Evolutionary conservation across 495 filamentous ascomycete genomes (phyloP), one percentile per base, ranked within the genome.

Genomic region (Neurospora sp.): DNA sequence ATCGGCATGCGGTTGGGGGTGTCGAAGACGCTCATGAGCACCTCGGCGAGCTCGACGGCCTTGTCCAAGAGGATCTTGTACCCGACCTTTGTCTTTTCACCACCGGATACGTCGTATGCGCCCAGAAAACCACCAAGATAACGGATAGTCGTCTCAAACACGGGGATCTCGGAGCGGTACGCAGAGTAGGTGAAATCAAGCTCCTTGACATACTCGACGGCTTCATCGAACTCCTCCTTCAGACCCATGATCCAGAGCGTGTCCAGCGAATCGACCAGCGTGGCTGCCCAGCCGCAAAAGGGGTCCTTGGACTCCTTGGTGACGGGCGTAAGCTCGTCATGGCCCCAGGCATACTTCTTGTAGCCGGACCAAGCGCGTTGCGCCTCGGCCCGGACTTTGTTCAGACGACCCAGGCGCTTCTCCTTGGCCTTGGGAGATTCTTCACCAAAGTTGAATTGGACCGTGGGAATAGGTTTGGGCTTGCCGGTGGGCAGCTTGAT

Each of bases 231-330:
- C 75, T 98, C 94, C 8, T 92, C 85, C 79, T 92, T 89, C 80
- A 98, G 77, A 9, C 89, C 94, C 94, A 98, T 97, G 73, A 99
- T 96, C 94, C 94, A 98, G 18, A 99, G 83, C 0, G 94, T 96
- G 80, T 99, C 96, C 44, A 99, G 83, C n/a, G 91, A 81, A 83
- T 99, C 96, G 5, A 99, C 94, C 73, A 99, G 79, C 3, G 96
- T 98, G 5, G 96, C 96, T 27, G 92, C 96, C 96, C 96, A 99
- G 31, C 93, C 93, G 79, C 91, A 94, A 77, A 99, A 99, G 0
- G 94, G 92, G 77, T 98, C 86, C 1, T 86, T 83, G 40, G 83
- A 87, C 40, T 80, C 81, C 12, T 88, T 88, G 59, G 86, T 87
- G 5, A 94, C 82, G 2, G 95, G 96, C 37, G 83, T 85, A 39